These are phyloP conservation scores for Rubus idaeus DNA, from an alignment of 306 rosid genomes.

Conservation along the genomic window DNA sequence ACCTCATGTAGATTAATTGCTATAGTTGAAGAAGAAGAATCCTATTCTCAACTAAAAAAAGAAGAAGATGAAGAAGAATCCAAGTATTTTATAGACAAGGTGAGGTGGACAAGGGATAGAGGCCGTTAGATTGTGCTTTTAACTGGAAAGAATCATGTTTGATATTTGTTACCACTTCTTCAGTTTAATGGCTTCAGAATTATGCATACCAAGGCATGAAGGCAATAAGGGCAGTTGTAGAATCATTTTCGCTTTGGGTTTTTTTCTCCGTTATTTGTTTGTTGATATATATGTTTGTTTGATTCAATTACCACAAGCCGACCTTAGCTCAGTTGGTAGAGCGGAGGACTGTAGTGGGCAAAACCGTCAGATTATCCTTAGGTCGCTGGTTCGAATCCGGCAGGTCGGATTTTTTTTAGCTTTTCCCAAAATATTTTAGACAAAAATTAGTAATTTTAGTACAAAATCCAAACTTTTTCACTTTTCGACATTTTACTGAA, in stretches of 20 bases:
- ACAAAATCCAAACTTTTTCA: too few relatives aligned
- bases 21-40: background rate
- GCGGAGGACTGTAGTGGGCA: constrained; percentile 69
- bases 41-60: too few relatives aligned
- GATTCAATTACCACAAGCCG: background rate
- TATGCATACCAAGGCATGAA: too few relatives aligned
- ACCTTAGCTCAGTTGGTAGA: constrained; percentile 82
- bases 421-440: too few relatives aligned
- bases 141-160: background rate
- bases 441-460: too few relatives aligned
- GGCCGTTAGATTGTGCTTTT: background rate
- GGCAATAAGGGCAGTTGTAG: background rate
- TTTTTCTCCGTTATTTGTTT: background rate
- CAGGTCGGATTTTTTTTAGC: constrained; percentile 39
- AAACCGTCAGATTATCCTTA: constrained; percentile 42
- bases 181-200: background rate
- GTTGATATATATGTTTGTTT: background rate
- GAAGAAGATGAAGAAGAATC: background rate
- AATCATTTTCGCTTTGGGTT: background rate
- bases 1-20: background rate
- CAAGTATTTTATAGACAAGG: background rate
- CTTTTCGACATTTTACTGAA: background rate
- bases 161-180: background rate
- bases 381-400: constrained; percentile 77
- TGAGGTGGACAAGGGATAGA: background rate